Percentiles rank a stretch among this genome's conserved stretches.
These are phyloP conservation scores for Clitocybe nebularis DNA, from an alignment of 1,284 basidiomycete species.

Conservation along the genomic window DNA sequence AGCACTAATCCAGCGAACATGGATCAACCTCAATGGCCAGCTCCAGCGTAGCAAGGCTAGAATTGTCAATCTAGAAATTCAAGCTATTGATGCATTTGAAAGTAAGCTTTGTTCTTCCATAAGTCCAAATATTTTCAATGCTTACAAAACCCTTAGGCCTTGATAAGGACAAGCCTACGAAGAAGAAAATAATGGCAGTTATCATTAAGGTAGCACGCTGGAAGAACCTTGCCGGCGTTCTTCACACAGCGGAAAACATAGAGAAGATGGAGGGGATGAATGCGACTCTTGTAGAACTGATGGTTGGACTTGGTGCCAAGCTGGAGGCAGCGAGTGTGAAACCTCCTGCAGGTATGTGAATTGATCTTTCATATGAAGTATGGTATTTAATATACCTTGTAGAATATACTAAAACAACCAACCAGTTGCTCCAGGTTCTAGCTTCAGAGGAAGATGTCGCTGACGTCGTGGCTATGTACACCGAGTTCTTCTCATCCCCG, in stretches of 20 bases:
- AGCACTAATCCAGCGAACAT: neutral
- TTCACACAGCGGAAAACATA: conserved; percentile 6
- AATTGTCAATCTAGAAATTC: neutral
- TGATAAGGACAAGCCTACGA: conserved; percentile 19
- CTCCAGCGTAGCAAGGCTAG: neutral
- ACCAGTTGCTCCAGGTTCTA: conserved; percentile 1
- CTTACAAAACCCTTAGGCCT: neutral
- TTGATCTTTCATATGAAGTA: too few relatives aligned
- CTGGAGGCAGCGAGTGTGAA: conserved; percentile 1
- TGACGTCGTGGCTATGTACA: conserved; percentile 13
- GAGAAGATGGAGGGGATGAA: conserved; percentile 6
- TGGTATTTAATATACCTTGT: too few relatives aligned
- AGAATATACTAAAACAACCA: too few relatives aligned
- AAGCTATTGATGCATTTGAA: conserved; percentile 15
- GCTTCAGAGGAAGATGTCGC: conserved; percentile 13
- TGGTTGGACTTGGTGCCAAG: conserved; percentile 6
- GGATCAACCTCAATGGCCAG: neutral
- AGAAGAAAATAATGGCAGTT: conserved; percentile 7
- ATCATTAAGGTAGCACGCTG: conserved; percentile 16
- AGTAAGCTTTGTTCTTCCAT: conserved; percentile 13
- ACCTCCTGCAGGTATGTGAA: conserved; percentile 40
- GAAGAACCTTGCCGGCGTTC: conserved; percentile 12
- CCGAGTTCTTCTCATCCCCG: conserved; percentile 12
- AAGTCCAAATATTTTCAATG: neutral
- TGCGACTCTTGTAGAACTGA: conserved; percentile 2